Evolutionary conservation across 148 eudicot genomes (phyloP).

Genomic region (Drosera capensis): DNA sequence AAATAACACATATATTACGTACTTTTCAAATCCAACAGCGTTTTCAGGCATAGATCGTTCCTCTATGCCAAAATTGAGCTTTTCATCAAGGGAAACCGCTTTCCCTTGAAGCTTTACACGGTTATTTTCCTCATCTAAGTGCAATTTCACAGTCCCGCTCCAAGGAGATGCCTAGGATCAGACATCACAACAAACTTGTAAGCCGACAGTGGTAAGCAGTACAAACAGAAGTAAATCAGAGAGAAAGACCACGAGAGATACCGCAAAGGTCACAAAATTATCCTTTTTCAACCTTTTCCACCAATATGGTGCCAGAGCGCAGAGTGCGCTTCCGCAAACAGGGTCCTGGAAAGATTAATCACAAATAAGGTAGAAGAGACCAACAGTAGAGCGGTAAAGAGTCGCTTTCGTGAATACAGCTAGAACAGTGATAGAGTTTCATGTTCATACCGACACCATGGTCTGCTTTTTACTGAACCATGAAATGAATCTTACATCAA

Average conservation of each 20-base stretch:
- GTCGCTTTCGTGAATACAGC: too few relatives aligned
- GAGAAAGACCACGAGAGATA: constrained; percentile 7
- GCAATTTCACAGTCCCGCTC: constrained; percentile 44
- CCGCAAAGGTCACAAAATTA: constrained; percentile 51
- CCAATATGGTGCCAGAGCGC: constrained; percentile 72
- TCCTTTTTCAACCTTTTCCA: constrained; percentile 45
- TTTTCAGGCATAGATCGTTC: too few relatives aligned
- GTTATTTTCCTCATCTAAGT: constrained; percentile 45
- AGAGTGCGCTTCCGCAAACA: constrained; percentile 72
- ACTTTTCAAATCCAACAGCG: too few relatives aligned
- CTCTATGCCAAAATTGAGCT: constrained; percentile 50
- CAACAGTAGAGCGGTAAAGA: too few relatives aligned
- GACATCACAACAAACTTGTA: neutral
- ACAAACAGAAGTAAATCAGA: neutral
- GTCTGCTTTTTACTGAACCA: too few relatives aligned
- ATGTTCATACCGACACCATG: too few relatives aligned
- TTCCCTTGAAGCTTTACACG: constrained; percentile 51
- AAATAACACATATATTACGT: too few relatives aligned
- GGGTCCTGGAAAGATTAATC: constrained; percentile 38
- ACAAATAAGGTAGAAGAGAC: too few relatives aligned
- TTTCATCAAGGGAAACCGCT: constrained; percentile 52
- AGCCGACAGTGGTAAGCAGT: neutral
- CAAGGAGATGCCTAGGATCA: constrained; percentile 55
- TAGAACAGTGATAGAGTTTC: too few relatives aligned
- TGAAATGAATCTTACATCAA: too few relatives aligned